Percentiles rank a stretch among this genome's conserved stretches.
Evolutionary conservation across 768 basidiomycete genomes (phyloP).

Genomic region (Mycena rebaudengoi): DNA sequence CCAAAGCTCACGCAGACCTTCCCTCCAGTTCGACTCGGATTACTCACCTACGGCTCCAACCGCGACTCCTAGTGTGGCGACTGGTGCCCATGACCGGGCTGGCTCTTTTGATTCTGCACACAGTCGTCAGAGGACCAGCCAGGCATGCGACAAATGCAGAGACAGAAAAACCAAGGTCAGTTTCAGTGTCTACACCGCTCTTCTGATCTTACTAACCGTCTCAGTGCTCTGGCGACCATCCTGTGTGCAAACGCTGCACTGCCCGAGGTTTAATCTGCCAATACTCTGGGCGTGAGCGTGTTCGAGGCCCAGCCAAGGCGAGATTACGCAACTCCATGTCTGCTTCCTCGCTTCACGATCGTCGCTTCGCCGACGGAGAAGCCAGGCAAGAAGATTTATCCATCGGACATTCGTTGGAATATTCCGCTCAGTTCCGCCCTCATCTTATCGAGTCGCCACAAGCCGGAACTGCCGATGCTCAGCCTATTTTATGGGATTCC

Average conservation of each 20-base stretch:
- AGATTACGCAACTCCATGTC: constrained; percentile 40
- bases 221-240: constrained; percentile 67
- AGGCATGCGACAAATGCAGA: constrained; percentile 67
- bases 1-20: not conserved
- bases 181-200: not conserved
- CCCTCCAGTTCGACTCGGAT: not conserved
- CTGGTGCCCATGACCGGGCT: constrained; percentile 6
- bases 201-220: not conserved
- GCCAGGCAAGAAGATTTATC: constrained; percentile 17
- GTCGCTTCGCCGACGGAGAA: constrained; percentile 21
- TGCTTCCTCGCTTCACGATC: constrained; percentile 35
- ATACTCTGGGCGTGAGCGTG: constrained; percentile 48
- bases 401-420: not conserved
- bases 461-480: not conserved
- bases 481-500: too few species aligned
- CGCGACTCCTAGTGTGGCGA: not conserved
- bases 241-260: constrained; percentile 59
- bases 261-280: constrained; percentile 59
- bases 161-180: constrained; percentile 65
- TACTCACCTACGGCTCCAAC: not conserved
- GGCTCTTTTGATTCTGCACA: constrained; percentile 23
- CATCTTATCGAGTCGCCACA: constrained; percentile 1
- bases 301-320: constrained; percentile 41
- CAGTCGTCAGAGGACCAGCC: constrained; percentile 54
- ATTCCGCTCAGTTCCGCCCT: not conserved